Percentiles rank a stretch among this genome's conserved stretches.
Evolutionary conservation across 306 rosid genomes (phyloP).

Genomic region (Fragaria nilgerrensis): DNA sequence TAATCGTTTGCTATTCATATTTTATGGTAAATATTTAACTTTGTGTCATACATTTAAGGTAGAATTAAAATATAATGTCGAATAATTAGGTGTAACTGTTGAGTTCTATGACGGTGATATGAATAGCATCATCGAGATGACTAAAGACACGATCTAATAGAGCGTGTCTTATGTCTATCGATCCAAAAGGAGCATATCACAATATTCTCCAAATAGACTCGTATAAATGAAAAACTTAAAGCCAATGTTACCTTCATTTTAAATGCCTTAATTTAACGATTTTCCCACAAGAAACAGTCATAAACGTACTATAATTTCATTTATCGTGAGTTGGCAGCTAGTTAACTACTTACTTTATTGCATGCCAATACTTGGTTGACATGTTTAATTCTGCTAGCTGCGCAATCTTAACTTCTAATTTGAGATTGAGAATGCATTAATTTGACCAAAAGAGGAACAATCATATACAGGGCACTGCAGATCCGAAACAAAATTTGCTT

Average conservation of each 20-base stretch:
- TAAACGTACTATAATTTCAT: neutral
- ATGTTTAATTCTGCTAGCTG: slow-evolving; percentile 9
- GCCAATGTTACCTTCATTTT: neutral
- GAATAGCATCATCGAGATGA: no score
- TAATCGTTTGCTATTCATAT: neutral
- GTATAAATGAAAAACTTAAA: neutral
- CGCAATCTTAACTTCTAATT: slow-evolving; percentile 21
- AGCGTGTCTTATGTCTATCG: no score
- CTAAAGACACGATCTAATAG: no score
- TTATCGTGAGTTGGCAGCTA: slow-evolving; percentile 1
- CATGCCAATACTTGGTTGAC: neutral
- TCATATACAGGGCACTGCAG: neutral
- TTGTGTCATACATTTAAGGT: neutral
- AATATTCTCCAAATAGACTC: no score
- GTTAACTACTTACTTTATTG: neutral
- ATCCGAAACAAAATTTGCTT: slow-evolving; percentile 40
- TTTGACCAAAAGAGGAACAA: slow-evolving; percentile 16
- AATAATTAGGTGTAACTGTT: no score
- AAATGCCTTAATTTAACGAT: neutral
- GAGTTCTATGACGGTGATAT: no score
- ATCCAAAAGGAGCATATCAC: no score
- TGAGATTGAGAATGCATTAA: slow-evolving; percentile 12
- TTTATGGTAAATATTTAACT: neutral
- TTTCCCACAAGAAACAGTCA: neutral
- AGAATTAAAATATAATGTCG: no score